Base-by-base conservation (phyloP, 331 rosid species). In the Rhamnella rubrinervis region DNA sequence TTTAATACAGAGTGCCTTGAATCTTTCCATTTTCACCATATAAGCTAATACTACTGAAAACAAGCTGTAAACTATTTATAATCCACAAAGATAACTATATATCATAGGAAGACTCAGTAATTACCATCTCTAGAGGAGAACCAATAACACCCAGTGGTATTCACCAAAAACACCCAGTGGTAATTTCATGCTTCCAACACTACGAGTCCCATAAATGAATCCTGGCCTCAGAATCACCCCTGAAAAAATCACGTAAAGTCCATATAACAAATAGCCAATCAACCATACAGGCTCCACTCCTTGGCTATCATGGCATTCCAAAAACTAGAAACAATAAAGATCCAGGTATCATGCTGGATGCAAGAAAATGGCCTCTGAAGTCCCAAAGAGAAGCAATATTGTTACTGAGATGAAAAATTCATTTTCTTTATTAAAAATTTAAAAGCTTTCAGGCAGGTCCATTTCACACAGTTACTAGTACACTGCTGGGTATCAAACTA, bases 211-310 rank as follows among this genome's bases (percentile, higher is more conserved):
- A 66, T 93, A 87, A 59, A 93, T 91, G 86, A 93, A 91, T 31
- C 96, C 97, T 14, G 97, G 98, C 81, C 97, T 91, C 87, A 93
- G 77, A 76, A 93, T 77, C 82, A 93, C 88, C 79, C 98, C 98
- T 93, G 95, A 23, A 23, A 65, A 81, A 70, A 55, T 61, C 72
- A 80, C 28, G 66, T 10, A 66, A 56, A 46, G 13, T 23, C 63
- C 35, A 67, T 15, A 16, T 38, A 47, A 8, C 7, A 67, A 52
- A 52, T 52, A 52, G 18, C 57, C 18, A 51, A 52, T 3, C 3
- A 15, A 1, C 5, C 17, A 47, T 52, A 1, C 25, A 20, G 67
- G 28, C 47, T 50, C 41, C 26, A 28, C 8, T 15, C 26, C 49
- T 46, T 64, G 26, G 70, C 49, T 53, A 52, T 61, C 65, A 46